phyloP scores from a whole-genome alignment of 192 early-diverging fungal genomes.

The Umbelopsis sp. region DNA sequence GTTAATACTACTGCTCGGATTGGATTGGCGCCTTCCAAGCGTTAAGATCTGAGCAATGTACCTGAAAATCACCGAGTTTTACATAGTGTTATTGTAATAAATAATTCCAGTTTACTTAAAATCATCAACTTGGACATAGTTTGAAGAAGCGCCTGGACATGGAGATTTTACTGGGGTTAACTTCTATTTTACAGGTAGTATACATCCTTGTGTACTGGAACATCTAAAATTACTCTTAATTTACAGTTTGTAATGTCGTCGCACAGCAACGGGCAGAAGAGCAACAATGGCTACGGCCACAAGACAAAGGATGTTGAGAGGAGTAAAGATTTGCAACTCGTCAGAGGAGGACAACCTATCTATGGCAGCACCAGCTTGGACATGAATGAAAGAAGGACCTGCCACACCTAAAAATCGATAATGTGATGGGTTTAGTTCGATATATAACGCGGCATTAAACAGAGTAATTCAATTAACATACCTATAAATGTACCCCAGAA shows the following conservation, averaged over 20 bases:
- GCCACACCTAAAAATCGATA: conserved; percentile 39
- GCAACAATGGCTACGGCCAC: conserved; percentile 47
- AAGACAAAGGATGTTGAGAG: conserved; percentile 49
- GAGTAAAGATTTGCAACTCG: conserved; percentile 49
- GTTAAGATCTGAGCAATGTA: background rate
- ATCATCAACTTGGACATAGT: too few species aligned
- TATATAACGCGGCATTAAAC: too few species aligned
- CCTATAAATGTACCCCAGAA: conserved; percentile 61
- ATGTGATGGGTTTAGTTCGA: background rate
- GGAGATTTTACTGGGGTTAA: too few species aligned
- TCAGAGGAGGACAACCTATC: conserved; percentile 52
- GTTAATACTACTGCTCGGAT: conserved; percentile 35
- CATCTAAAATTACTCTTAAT: background rate
- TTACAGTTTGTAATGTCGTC: conserved; percentile 27
- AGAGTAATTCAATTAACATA: background rate
- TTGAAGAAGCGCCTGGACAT: too few species aligned
- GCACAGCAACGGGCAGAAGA: conserved; percentile 51
- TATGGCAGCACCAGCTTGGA: conserved; percentile 59
- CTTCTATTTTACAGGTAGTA: background rate
- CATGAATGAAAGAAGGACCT: conserved; percentile 54
- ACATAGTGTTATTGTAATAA: too few species aligned
- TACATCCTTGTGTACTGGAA: background rate
- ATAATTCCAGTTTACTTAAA: too few species aligned
- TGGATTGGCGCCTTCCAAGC: conserved; percentile 44
- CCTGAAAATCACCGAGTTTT: background rate